Evolutionary conservation across 495 filamentous ascomycete genomes (phyloP), one percentile per base, ranked within the genome.

Genomic region (Penicillium psychrofluorescens): DNA sequence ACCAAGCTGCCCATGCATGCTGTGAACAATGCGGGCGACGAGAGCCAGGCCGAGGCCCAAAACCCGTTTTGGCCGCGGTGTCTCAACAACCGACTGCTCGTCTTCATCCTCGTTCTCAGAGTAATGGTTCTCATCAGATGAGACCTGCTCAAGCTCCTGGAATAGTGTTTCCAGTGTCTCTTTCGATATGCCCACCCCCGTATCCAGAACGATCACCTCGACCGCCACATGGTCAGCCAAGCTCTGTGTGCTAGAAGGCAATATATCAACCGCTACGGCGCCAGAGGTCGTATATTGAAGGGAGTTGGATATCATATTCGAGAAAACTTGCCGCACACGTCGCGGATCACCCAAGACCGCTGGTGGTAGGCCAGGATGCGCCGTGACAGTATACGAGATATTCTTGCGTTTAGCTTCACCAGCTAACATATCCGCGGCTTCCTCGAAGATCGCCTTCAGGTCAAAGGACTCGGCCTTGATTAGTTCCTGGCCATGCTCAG

Each of bases 1-100:
- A 15, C 86, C 78, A 13, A 97, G 62, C 47, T 95, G 91, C 0
- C 91, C 91, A 42, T 91, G 81, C 84, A 95, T 90, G 53, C 86
- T 95, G n/a, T 79, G 77, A 14, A 95, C 70, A 36, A 87, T 88
- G 15, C 90, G 74, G 34, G 91, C 85, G 2, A 95, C 90, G 10
- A 94, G 69, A 2, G 91, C 91, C 22, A 97, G 75, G 1, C 90
- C 91, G 5, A 97, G 71, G 0, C 91, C 91, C 3, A 97, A 60
- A 1, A 81, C 76, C 41, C 57, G 56, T 45, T 62, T 75, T 13
- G 49, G 36, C 1, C 38, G 12, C 10, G 16, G 13, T 7, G 44
- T 49, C 1, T 38, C 1, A 8, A 31, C 28, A 11, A 12, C 35
- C 13, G 27, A 28, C 27, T 49, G 16, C 9, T 38, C 22, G 7